These are phyloP conservation scores for Sphagnum tenellum DNA, from an alignment of 225 moss, liverwort and hornwort species.

Conservation along the genomic window DNA sequence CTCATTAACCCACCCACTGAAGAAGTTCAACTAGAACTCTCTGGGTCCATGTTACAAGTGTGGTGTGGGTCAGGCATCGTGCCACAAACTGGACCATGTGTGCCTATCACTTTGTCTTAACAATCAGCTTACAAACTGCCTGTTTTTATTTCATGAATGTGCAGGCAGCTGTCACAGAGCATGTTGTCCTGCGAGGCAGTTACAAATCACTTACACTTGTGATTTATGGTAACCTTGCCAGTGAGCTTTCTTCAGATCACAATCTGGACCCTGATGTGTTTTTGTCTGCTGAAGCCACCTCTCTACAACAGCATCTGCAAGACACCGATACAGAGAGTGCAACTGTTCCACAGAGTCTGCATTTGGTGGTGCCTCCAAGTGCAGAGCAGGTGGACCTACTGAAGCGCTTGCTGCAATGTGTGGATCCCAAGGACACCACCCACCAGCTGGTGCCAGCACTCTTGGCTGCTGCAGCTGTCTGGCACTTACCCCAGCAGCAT, in stretches of 20 bases:
- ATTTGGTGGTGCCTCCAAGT: constrained; percentile 17
- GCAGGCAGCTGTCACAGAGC: constrained; percentile 95
- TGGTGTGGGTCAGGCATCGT: too few species aligned
- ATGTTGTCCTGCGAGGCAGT: constrained; percentile 92
- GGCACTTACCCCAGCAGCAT: constrained; percentile 35
- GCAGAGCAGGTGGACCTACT: constrained; percentile 28
- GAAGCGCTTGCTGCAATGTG: constrained; percentile 32
- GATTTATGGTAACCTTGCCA: constrained; percentile 85
- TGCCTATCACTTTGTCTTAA: too few species aligned
- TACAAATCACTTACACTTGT: constrained; percentile 82
- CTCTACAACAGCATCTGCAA: constrained; percentile 15
- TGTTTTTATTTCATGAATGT: constrained; percentile 2
- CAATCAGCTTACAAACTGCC: too few species aligned
- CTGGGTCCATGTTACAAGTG: too few species aligned
- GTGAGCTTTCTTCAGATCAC: constrained; percentile 44
- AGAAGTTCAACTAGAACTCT: too few species aligned
- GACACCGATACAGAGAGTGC: constrained; percentile 9
- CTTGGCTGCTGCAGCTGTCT: constrained; percentile 67
- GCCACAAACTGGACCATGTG: too few species aligned
- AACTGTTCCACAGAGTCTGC: constrained; percentile 22
- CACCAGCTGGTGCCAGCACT: constrained; percentile 58
- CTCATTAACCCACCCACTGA: too few species aligned
- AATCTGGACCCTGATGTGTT: constrained; percentile 16
- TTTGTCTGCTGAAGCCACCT: constrained; percentile 16
- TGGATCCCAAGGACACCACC: constrained; percentile 24